Percentiles rank a stretch among this genome's conserved stretches.
Conservation (phyloP, 257 asterid species). For the Solanum acaule region DNA sequence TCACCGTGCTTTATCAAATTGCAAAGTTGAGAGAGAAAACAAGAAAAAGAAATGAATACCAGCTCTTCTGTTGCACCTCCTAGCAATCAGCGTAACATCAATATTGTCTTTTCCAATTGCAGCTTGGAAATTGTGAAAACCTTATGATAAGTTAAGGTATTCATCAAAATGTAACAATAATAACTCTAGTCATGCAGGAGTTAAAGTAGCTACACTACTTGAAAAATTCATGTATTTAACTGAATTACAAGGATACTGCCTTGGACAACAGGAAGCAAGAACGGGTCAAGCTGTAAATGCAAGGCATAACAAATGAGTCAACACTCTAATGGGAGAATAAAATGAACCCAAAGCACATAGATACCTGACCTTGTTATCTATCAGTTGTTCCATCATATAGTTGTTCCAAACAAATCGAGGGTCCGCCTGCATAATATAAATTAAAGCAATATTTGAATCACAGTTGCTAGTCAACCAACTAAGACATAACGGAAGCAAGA, state of each 20-base stretch:
- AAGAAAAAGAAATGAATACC: slow-evolving; percentile 28
- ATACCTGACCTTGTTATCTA: slow-evolving; percentile 72
- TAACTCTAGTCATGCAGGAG: not conserved
- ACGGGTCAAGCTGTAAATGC: slow-evolving; percentile 79
- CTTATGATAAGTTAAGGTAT: slow-evolving; percentile 65
- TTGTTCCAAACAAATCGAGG: slow-evolving; percentile 92
- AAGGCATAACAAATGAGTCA: slow-evolving; percentile 12
- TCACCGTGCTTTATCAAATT: not conserved
- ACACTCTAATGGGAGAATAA: not conserved
- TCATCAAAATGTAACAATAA: slow-evolving; percentile 9
- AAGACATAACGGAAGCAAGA: not conserved
- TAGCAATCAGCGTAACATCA: slow-evolving; percentile 70
- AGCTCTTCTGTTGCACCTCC: slow-evolving; percentile 85
- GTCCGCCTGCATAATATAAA: slow-evolving; percentile 56
- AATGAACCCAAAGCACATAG: not conserved
- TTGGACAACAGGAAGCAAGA: slow-evolving; percentile 88
- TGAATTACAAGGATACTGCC: slow-evolving; percentile 81
- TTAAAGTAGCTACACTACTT: not conserved
- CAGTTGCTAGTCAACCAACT: not conserved
- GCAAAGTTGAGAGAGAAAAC: not conserved
- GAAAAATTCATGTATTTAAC: not conserved
- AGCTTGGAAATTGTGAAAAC: slow-evolving; percentile 66
- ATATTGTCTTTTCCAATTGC: slow-evolving; percentile 50
- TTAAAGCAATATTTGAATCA: not conserved
- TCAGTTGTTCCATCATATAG: slow-evolving; percentile 74